Evolutionary conservation across 2,329 filamentous ascomycete species (phyloP).

Genomic region (Arachnopeziza araneosa): DNA sequence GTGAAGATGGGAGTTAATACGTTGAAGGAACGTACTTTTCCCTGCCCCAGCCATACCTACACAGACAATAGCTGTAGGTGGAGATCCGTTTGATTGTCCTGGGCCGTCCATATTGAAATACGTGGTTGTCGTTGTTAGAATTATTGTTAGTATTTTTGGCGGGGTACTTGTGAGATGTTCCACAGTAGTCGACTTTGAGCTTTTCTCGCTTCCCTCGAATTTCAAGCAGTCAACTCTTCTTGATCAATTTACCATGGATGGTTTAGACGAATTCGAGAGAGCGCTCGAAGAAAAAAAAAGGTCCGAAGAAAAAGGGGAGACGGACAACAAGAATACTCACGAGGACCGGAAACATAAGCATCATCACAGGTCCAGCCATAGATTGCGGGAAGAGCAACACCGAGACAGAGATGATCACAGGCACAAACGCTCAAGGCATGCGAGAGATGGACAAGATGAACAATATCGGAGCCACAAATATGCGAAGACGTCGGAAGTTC

Average conservation of each 20-base stretch:
- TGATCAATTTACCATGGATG: constrained; percentile 38
- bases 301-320: constrained; percentile 41
- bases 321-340: constrained; percentile 39
- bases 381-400: background rate
- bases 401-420: constrained; percentile 22
- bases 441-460: constrained; percentile 33
- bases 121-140: background rate
- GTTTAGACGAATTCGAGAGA: constrained; percentile 72
- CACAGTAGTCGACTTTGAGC: background rate
- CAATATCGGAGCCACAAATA: constrained; percentile 30
- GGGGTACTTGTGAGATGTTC: background rate
- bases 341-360: constrained; percentile 32
- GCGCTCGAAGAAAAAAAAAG: constrained; percentile 63
- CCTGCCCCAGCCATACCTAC: constrained; percentile 98
- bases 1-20: constrained; percentile 91
- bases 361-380: constrained; percentile 29
- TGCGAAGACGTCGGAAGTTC: constrained; percentile 41
- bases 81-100: background rate
- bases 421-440: constrained; percentile 51
- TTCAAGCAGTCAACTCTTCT: background rate
- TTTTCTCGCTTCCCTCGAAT: background rate
- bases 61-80: constrained; percentile 75
- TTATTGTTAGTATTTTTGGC: background rate
- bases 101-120: background rate
- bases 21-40: constrained; percentile 99